Base-by-base conservation (phyloP, 805 yeast genomes). In the Candida suzukii region DNA sequence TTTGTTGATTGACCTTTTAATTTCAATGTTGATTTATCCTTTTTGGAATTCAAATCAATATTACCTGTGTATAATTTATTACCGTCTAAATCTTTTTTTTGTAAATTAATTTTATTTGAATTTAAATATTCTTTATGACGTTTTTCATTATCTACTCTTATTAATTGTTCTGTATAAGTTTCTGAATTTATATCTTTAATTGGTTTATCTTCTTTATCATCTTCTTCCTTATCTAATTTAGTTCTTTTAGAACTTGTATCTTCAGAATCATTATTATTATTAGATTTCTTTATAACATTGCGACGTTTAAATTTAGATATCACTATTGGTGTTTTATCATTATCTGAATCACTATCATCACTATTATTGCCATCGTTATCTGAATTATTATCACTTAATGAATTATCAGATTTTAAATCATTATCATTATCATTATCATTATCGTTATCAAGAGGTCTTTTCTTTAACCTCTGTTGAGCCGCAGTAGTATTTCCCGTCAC, bases 1-100 rank as follows among this genome's bases (percentile, higher is more conserved):
- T 73, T 73, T 0, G 74, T 39, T 0, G 70, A 58, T 13, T 67
- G 45, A 4, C 58, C 57, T 41, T 58, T 58, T 9, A 49, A 42
- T 17, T 43, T 38, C 20, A 43, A 38, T 16, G 44, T 44, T 11
- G 45, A 41, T 3, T 43, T 46, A 2, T 46, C 42, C 18, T 44
- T 46, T 16, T 38, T 41, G 3, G 37, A 38, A 10, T 39, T 40
- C n/a, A 17, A 4, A 3, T n/a, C n/a, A n/a, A n/a, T n/a, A n/a
- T 12, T 36, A 0, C 70, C 69, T 14, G 43, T 56, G 41, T 66
- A 65, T 1, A 50, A 17, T 5, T 52, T 56, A 36, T 48, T 51
- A 7, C 56, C 53, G 9, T 53, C 48, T 14, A 43, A 5, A 39
- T 38, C 56, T 41, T 21, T 34, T 19, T 4, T 12, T 13, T 33